Conservation (phyloP, 768 basidiomycete genomes). For the Phylloporus rhodoxanthus region DNA sequence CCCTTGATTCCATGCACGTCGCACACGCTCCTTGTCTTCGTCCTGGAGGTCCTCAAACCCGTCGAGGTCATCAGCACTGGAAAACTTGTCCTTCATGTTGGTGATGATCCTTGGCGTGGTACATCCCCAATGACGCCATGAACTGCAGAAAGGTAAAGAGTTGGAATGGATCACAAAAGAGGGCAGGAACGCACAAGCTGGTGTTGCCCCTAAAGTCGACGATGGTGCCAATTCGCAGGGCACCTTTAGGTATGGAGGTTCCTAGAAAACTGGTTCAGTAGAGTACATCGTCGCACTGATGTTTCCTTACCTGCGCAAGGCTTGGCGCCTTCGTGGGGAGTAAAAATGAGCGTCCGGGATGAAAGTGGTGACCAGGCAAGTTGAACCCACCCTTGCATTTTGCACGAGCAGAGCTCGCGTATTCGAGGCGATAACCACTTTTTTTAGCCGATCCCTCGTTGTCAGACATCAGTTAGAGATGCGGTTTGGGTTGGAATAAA, state of each 20-base stretch:
- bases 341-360: constrained; percentile 14
- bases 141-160: constrained; percentile 33
- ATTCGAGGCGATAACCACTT: constrained; percentile 71
- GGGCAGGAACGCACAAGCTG: constrained; percentile 46
- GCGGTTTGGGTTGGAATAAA: constrained; percentile 13
- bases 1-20: constrained; percentile 69
- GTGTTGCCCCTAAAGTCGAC: constrained; percentile 70
- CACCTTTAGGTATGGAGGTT: constrained; percentile 65
- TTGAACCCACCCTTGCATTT: constrained; percentile 68
- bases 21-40: constrained; percentile 67
- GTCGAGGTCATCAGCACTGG: constrained; percentile 65
- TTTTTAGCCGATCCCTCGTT: constrained; percentile 32
- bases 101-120: constrained; percentile 59
- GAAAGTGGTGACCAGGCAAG: constrained; percentile 10
- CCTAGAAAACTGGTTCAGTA: constrained; percentile 38
- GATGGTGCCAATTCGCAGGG: constrained; percentile 64
- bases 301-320: constrained; percentile 57
- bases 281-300: neutral
- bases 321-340: constrained; percentile 57
- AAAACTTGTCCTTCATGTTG: constrained; percentile 63
- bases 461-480: constrained; percentile 29
- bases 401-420: constrained; percentile 58
- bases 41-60: constrained; percentile 70
- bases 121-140: constrained; percentile 93
- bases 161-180: neutral